Base-by-base conservation (phyloP, 164 flowering plant genomes). In the Stephania japonica region DNA sequence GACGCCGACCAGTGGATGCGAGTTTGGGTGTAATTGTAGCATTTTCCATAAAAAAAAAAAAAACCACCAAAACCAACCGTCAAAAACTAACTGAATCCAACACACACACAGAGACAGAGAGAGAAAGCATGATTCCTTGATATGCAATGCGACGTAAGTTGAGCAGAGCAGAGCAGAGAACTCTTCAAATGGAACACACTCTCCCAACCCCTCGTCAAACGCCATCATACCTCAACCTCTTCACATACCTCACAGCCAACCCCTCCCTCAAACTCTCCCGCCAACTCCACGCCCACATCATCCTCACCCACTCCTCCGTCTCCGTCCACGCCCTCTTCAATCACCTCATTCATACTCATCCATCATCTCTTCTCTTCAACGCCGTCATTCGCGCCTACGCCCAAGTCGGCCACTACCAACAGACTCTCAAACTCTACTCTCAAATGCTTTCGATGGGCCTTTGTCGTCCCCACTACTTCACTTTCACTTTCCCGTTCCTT, bases 241-340 rank as follows among this genome's bases (percentile, higher is more conserved):
- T 72, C 42, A 44, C 65, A 19, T 44, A 44, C 42, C 49, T 72
- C 43, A 72, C 69, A 19, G 61, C 63, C 69, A 44, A 69, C 9
- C 23, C 27, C 43, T 65, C 42, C 1, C 24, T 25, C 69, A 72
- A 72, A 72, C 75, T 72, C 24, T 56, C 69, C 24, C 75, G 50
- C 49, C 75, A 72, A 65, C 69, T 72, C 13, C 75, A 72, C 61
- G 75, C 75, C 53, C 62, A 63, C 43, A 25, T 72, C 62, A 72
- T 47, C 75, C 65, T 47, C 47, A 38, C 75, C 41, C 75, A 42
- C 65, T 64, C 44, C 44, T 72, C 42, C 62, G n/a, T 64, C 21
- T 72, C 75, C 5, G 75, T 62, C 13, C 0, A 26, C 49, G 10
- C 49, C 38, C 42, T 72, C n/a, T 72, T 72, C 32, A 27, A 72